Conservation (phyloP, 164 flowering plant species). For the Kalanchoe fedtschenkoi region DNA sequence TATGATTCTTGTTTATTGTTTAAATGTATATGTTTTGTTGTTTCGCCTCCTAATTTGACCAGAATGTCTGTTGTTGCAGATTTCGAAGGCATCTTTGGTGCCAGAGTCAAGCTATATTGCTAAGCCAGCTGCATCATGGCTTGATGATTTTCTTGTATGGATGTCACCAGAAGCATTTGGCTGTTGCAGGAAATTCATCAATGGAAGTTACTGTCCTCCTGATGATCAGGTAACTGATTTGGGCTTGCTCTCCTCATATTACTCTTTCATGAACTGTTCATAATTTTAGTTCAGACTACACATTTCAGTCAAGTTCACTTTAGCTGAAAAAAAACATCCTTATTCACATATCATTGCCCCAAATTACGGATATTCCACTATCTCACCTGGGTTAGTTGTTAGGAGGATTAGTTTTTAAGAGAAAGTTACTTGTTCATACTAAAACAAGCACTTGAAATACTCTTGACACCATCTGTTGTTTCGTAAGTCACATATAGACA, state of each 20-base stretch:
- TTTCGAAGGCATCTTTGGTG: constrained; percentile 59
- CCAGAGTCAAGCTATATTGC: constrained; percentile 90
- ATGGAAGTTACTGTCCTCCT: constrained; percentile 93
- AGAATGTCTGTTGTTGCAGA: constrained; percentile 34
- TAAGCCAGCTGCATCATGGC: constrained; percentile 99
- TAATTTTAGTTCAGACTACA: background rate
- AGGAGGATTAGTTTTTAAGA: background rate
- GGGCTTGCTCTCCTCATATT: background rate
- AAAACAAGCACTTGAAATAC: background rate
- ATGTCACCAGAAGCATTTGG: constrained; percentile 99
- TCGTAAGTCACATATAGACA: background rate
- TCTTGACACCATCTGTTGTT: background rate
- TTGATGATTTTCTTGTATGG: constrained; percentile 98
- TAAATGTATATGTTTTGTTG: background rate
- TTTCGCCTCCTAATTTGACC: background rate
- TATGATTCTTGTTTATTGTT: background rate
- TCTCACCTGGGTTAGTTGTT: no score
- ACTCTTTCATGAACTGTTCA: background rate
- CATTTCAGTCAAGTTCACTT: background rate
- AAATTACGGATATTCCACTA: no score
- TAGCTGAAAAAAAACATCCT: background rate
- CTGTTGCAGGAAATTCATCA: constrained; percentile 87
- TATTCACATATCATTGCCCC: background rate
- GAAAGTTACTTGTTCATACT: background rate
- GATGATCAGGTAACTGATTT: constrained; percentile 73